Base-by-base conservation (phyloP, 345 rosid genomes). In the Citrus medica region DNA sequence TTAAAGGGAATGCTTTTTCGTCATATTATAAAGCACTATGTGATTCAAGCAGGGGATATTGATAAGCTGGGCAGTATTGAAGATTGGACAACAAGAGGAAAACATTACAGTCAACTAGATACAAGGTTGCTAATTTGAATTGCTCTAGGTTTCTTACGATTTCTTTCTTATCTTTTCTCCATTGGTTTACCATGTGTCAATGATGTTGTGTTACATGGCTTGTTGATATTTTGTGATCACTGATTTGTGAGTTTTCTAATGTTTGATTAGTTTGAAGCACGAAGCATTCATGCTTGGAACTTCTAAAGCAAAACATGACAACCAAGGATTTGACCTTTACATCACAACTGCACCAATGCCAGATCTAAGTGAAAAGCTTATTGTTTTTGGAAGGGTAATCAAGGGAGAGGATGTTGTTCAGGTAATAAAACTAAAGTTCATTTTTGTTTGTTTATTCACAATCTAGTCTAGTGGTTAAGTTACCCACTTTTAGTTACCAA, bases 211-310 rank as follows among this genome's bases (percentile, higher is more conserved):
- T 68, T 27, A 24, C 33, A 25, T 58, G 55, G 24, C 56, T 48
- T 1, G 9, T 35, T 30, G 76, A 10, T 80, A 69, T 48, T 24
- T 35, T 68, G n/a, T 78, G 66, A 22, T 68, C n/a, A 65, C 13
- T 69, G 75, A 66, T 59, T 51, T 42, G 22, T 59, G 19, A 30
- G 17, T 65, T 75, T 48, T 64, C 14, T 74, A 8, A 67, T 81
- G 73, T 61, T 85, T 76, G 66, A 76, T n/a, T 85, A 92, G 97
- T 80, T 77, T 84, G 69, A 86, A 90, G 81, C 90, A 89, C 10
- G 90, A 92, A 71, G 93, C 90, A 7, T 92, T 89, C 79, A 87
- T 92, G 94, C 83, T 92, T 74, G 97, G 89, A 85, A 90, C 90
- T 75, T 83, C 90, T 3, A 88, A 88, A 85, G 85, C 72, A 10